These are phyloP conservation scores for Colletotrichum eremochloae DNA, from an alignment of 2,329 filamentous ascomycete species.

Conservation along the genomic window DNA sequence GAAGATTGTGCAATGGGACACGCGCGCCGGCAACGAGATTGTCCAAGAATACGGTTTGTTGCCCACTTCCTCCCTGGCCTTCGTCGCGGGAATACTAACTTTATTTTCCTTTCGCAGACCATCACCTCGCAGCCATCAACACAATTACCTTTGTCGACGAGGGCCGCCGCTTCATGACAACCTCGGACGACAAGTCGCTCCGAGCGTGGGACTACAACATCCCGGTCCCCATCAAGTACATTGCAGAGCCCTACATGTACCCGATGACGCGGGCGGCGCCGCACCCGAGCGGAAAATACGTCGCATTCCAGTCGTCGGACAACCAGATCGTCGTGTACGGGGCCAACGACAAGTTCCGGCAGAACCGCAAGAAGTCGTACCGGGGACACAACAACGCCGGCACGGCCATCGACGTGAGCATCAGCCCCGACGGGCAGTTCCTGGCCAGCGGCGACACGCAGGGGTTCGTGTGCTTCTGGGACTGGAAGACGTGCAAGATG, in stretches of 20 bases:
- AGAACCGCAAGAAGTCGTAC: conserved; percentile 98
- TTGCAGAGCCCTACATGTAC: conserved; percentile 98
- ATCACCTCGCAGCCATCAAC: conserved; percentile 97
- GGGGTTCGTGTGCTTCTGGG: conserved; percentile 96
- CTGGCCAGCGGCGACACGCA: conserved; percentile 87
- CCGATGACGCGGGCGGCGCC: conserved; percentile 87
- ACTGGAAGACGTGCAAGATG: conserved; percentile 99
- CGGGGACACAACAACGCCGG: conserved; percentile 96
- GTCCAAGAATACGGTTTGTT: conserved; percentile 83
- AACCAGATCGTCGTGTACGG: conserved; percentile 98
- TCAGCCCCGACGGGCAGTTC: conserved; percentile 93
- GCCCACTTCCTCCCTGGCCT: neutral
- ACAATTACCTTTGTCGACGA: conserved; percentile 97
- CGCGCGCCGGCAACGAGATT: conserved; percentile 79
- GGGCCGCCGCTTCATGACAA: conserved; percentile 95
- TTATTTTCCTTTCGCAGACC: conserved; percentile 68
- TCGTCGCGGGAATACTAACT: conserved; percentile 6
- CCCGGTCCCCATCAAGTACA: conserved; percentile 97
- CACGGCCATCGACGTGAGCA: conserved; percentile 89
- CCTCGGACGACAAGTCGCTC: conserved; percentile 95
- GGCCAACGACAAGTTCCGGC: conserved; percentile 93
- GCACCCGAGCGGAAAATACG: conserved; percentile 93
- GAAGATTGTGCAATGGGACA: conserved; percentile 98
- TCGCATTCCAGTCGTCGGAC: conserved; percentile 89
- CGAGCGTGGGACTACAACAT: conserved; percentile 99